Percentiles rank a stretch among this genome's conserved stretches.
Evolutionary conservation across 768 basidiomycete genomes (phyloP).

Genomic region (Cystofilobasidium macerans): DNA sequence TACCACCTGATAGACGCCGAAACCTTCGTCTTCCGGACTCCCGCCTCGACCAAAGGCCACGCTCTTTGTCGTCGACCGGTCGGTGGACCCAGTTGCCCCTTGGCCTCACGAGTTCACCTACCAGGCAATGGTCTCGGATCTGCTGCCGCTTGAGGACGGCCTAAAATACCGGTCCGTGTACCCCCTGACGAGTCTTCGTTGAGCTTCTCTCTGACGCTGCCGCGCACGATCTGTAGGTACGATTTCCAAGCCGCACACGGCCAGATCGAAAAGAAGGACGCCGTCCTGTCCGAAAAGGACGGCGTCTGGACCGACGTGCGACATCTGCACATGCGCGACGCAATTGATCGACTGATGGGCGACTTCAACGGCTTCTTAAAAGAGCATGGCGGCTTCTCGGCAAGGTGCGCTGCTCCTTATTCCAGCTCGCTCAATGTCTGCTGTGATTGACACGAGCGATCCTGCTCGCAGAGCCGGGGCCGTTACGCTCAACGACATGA

Average conservation of each 20-base stretch:
- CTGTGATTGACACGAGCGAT: too few species aligned
- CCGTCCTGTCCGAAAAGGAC: constrained; percentile 74
- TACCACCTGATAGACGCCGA: background rate
- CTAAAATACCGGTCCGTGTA: constrained; percentile 65
- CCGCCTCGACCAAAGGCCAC: constrained; percentile 59
- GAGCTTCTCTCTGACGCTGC: background rate
- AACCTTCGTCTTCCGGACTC: constrained; percentile 23
- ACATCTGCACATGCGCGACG: constrained; percentile 98
- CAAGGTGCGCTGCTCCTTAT: constrained; percentile 56
- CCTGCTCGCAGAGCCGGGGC: constrained; percentile 57
- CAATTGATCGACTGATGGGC: constrained; percentile 89
- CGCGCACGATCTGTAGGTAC: constrained; percentile 54
- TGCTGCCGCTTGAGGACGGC: constrained; percentile 79
- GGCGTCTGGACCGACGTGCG: constrained; percentile 83
- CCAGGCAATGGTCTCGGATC: constrained; percentile 95
- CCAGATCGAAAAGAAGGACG: constrained; percentile 77
- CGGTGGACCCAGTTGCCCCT: constrained; percentile 85
- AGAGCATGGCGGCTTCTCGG: constrained; percentile 89
- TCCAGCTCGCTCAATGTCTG: too few species aligned
- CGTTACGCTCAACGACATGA: constrained; percentile 90
- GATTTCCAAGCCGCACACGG: constrained; percentile 83
- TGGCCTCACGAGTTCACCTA: constrained; percentile 97
- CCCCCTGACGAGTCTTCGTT: background rate
- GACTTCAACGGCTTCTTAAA: constrained; percentile 90
- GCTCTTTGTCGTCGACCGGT: constrained; percentile 85